Evolutionary conservation across 2,329 filamentous ascomycete species (phyloP).

Genomic region (Talaromyces pinophilus): DNA sequence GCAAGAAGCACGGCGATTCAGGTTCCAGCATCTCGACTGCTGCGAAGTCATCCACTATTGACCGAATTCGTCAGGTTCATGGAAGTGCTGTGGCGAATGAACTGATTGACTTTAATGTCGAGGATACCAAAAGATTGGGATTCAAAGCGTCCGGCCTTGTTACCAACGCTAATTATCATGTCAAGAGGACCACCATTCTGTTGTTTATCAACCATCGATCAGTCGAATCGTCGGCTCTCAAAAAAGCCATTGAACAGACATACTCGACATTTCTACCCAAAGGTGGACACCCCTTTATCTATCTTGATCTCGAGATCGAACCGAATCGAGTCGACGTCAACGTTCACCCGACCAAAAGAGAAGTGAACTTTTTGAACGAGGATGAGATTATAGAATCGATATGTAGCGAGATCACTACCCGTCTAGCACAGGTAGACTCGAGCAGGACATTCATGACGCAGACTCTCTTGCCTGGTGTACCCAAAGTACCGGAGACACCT

Average conservation of each 20-base stretch:
- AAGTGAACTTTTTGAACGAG: constrained; percentile 96
- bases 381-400: constrained; percentile 91
- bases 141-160: constrained; percentile 79
- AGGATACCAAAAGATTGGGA: constrained; percentile 71
- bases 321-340: constrained; percentile 94
- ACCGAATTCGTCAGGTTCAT: constrained; percentile 89
- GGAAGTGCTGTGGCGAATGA: constrained; percentile 84
- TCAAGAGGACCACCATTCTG: constrained; percentile 83
- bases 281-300: constrained; percentile 89
- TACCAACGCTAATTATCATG: constrained; percentile 92
- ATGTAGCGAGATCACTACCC: constrained; percentile 74
- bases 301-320: constrained; percentile 89
- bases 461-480: constrained; percentile 73
- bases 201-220: constrained; percentile 96
- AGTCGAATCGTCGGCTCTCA: constrained; percentile 85
- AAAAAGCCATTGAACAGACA: constrained; percentile 86
- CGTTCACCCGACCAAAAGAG: constrained; percentile 92
- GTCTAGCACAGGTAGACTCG: constrained; percentile 83
- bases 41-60: constrained; percentile 68
- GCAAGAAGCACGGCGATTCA: constrained; percentile 92
- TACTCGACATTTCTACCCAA: constrained; percentile 89
- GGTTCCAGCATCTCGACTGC: constrained; percentile 79
- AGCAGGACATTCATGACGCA: constrained; percentile 95
- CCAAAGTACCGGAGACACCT: constrained; percentile 41
- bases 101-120: constrained; percentile 71